These are phyloP conservation scores for Drechslerella stenobrocha DNA, from an alignment of 2,329 filamentous ascomycete genomes.

Conservation along the genomic window DNA sequence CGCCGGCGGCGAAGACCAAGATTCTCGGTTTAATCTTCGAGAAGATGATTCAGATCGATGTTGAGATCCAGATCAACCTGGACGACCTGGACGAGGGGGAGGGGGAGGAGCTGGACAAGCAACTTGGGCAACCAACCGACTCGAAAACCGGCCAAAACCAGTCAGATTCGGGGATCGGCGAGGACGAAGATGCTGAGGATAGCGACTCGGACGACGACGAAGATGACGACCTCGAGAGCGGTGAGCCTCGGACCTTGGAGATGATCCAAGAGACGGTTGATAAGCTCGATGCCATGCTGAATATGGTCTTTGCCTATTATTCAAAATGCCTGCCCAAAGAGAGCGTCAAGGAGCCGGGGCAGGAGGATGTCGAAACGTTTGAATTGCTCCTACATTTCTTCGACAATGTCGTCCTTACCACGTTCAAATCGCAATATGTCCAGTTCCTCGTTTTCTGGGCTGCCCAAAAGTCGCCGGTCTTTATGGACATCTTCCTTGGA, in stretches of 20 bases:
- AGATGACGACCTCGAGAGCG: constrained; percentile 59
- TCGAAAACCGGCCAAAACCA: constrained; percentile 28
- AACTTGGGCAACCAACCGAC: constrained; percentile 56
- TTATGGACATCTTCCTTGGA: constrained; percentile 80
- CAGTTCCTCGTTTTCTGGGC: constrained; percentile 98
- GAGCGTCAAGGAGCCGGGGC: constrained; percentile 61
- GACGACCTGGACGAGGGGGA: constrained; percentile 79
- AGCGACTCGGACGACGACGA: constrained; percentile 71
- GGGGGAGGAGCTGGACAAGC: constrained; percentile 68
- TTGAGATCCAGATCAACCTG: constrained; percentile 89
- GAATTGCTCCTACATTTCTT: constrained; percentile 84
- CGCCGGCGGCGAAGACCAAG: constrained; percentile 74
- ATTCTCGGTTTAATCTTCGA: constrained; percentile 82
- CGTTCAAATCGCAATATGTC: constrained; percentile 86
- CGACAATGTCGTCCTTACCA: constrained; percentile 81
- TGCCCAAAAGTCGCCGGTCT: constrained; percentile 74
- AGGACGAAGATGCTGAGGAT: constrained; percentile 54
- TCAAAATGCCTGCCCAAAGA: constrained; percentile 66
- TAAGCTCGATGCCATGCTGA: constrained; percentile 88
- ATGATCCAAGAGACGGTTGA: constrained; percentile 78
- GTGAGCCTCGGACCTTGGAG: constrained; percentile 65
- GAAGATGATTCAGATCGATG: constrained; percentile 88
- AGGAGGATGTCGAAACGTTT: constrained; percentile 72
- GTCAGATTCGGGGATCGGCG: constrained; percentile 49
- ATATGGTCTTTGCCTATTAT: constrained; percentile 84